phyloP scores from a whole-genome alignment of 2,329 filamentous ascomycete species.

The Knoxdaviesia proteae region DNA sequence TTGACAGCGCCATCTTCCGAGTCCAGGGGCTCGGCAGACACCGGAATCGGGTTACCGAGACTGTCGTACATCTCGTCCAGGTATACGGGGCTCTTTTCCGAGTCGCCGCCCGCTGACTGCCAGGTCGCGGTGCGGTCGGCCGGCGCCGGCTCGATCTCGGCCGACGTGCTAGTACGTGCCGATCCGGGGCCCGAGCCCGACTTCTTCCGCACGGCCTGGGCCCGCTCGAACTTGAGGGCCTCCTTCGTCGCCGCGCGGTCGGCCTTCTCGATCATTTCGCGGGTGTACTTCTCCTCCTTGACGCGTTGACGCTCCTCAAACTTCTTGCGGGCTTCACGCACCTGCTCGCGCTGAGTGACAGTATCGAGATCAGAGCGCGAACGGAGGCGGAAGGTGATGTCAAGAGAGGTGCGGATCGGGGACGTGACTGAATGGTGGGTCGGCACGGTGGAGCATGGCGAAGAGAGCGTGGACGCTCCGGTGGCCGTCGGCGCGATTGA shows the following conservation, averaged over 20 bases:
- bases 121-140: too few species aligned
- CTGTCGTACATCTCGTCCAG: too few species aligned
- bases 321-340: constrained; percentile 38
- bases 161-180: constrained; percentile 2
- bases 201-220: constrained; percentile 20
- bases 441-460: too few species aligned
- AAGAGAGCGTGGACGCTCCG: constrained; percentile 6
- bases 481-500: constrained; percentile 9
- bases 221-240: constrained; percentile 27
- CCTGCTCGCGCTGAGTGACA: constrained; percentile 30
- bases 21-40: constrained; percentile 6
- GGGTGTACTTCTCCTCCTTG: constrained; percentile 42
- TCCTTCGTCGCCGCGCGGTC: constrained; percentile 38
- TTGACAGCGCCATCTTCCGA: constrained; percentile 16
- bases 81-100: too few species aligned
- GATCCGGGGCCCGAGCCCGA: constrained; percentile 13
- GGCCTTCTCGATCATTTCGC: constrained; percentile 33
- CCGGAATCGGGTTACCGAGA: too few species aligned
- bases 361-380: constrained; percentile 39
- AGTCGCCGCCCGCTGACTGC: too few species aligned
- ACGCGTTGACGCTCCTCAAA: constrained; percentile 39
- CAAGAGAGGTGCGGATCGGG: constrained; percentile 36
- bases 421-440: constrained; percentile 20
- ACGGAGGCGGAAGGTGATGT: constrained; percentile 36
- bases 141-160: too few species aligned